Percentiles rank a stretch among this genome's conserved stretches.
phyloP scores from a whole-genome alignment of 768 basidiomycete genomes.

The Lactarius hatsudake region DNA sequence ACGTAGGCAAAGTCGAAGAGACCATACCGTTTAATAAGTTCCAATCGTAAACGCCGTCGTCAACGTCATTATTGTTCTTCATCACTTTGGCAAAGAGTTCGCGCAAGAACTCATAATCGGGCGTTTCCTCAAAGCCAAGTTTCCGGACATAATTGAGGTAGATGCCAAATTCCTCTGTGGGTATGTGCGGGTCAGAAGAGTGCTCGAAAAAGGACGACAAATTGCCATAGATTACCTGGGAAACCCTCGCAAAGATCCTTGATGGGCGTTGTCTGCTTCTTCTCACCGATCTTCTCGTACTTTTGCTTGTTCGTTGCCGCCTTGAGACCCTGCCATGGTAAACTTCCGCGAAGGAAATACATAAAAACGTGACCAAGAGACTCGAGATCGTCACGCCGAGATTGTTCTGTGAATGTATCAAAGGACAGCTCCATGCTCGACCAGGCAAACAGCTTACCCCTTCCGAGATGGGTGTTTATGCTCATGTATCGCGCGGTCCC shows the following conservation, averaged over 20 bases:
- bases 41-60: constrained; percentile 97
- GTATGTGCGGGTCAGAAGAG: background rate
- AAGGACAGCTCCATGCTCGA: constrained; percentile 17
- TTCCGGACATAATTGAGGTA: constrained; percentile 99
- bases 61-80: constrained; percentile 85
- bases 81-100: constrained; percentile 93
- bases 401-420: constrained; percentile 60
- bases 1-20: constrained; percentile 1
- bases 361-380: constrained; percentile 99
- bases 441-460: constrained; percentile 54
- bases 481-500: constrained; percentile 99
- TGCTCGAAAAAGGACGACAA: background rate
- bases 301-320: constrained; percentile 99
- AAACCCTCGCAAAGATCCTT: constrained; percentile 95
- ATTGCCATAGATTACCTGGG: constrained; percentile 59
- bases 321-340: constrained; percentile 99
- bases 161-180: constrained; percentile 92
- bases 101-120: constrained; percentile 96
- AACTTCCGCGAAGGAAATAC: constrained; percentile 95
- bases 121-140: constrained; percentile 97
- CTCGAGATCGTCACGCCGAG: constrained; percentile 94
- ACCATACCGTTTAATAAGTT: constrained; percentile 76
- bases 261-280: constrained; percentile 98
- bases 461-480: constrained; percentile 97
- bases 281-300: constrained; percentile 99